These are phyloP conservation scores for Tremella yokohamensis DNA, from an alignment of 768 basidiomycete species.

Conservation along the genomic window DNA sequence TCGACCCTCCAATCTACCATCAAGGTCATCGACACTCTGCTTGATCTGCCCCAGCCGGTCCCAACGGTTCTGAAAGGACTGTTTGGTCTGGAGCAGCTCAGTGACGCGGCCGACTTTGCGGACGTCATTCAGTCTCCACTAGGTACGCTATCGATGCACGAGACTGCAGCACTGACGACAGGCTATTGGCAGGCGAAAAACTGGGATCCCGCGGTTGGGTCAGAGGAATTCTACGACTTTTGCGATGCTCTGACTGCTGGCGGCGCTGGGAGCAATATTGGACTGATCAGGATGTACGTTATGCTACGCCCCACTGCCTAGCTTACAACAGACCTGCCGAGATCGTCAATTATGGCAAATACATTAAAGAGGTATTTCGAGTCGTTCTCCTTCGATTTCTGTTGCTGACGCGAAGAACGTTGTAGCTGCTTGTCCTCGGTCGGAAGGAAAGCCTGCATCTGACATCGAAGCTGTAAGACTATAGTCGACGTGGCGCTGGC, in stretches of 20 bases:
- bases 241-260: constrained; percentile 42
- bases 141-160: constrained; percentile 13
- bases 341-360: constrained; percentile 52
- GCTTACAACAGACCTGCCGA: constrained; percentile 24
- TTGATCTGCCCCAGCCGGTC: constrained; percentile 46
- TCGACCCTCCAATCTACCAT: constrained; percentile 32
- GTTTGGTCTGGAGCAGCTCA: constrained; percentile 66
- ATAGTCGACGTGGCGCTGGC: neutral
- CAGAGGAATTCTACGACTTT: constrained; percentile 39
- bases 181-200: constrained; percentile 76
- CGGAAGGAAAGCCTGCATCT: constrained; percentile 22
- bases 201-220: constrained; percentile 67
- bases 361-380: constrained; percentile 63
- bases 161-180: constrained; percentile 7
- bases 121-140: constrained; percentile 49
- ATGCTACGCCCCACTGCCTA: neutral
- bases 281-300: constrained; percentile 52
- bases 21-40: constrained; percentile 29
- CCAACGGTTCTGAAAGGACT: constrained; percentile 63
- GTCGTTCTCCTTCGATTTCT: neutral
- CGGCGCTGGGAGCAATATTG: constrained; percentile 26
- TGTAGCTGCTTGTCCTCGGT: constrained; percentile 32
- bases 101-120: constrained; percentile 57
- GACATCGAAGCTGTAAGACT: constrained; percentile 31
- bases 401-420: constrained; percentile 19